Conservation (phyloP, 768 basidiomycete species). For the Rhodotorula diobovata region DNA sequence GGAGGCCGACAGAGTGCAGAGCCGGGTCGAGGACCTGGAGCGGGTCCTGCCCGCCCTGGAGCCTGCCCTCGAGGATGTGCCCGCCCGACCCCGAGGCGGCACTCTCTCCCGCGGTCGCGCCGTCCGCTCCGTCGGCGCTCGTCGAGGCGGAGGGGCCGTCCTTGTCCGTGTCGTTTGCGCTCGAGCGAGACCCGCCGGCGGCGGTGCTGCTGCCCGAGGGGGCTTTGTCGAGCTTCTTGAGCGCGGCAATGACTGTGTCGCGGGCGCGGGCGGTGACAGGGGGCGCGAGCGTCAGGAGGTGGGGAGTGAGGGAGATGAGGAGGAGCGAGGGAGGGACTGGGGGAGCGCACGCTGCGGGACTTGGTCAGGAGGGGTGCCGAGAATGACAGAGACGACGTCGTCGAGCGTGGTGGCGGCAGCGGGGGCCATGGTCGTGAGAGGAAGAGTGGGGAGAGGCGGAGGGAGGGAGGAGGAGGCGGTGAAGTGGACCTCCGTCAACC, state of each 20-base stretch:
- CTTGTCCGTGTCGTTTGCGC: neutral
- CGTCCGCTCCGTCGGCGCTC: no score
- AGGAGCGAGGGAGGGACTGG: neutral
- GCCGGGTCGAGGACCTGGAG: conserved; percentile 57
- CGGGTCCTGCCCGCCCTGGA: conserved; percentile 66
- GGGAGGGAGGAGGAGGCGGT: no score
- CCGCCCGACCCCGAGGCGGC: conserved; percentile 41
- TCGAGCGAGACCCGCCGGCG: neutral
- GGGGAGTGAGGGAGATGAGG: neutral
- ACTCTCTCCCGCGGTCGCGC: conserved; percentile 55
- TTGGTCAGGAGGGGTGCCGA: neutral
- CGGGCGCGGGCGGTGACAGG: neutral
- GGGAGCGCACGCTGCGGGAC: conserved; percentile 6
- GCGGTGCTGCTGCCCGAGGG: conserved; percentile 46
- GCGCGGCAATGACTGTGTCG: conserved; percentile 20
- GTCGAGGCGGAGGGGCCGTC: conserved; percentile 14
- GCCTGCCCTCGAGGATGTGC: conserved; percentile 12
- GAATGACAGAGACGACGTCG: conserved; percentile 7
- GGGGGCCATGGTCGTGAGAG: neutral
- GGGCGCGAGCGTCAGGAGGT: neutral
- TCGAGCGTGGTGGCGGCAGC: neutral
- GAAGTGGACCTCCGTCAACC: no score
- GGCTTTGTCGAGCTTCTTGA: conserved; percentile 46
- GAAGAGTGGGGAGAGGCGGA: no score
- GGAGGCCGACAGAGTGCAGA: conserved; percentile 60